Evolutionary conservation across 768 basidiomycete genomes (phyloP), one percentile per base, ranked within the genome.

Genomic region (Phanerochaete carnosa): DNA sequence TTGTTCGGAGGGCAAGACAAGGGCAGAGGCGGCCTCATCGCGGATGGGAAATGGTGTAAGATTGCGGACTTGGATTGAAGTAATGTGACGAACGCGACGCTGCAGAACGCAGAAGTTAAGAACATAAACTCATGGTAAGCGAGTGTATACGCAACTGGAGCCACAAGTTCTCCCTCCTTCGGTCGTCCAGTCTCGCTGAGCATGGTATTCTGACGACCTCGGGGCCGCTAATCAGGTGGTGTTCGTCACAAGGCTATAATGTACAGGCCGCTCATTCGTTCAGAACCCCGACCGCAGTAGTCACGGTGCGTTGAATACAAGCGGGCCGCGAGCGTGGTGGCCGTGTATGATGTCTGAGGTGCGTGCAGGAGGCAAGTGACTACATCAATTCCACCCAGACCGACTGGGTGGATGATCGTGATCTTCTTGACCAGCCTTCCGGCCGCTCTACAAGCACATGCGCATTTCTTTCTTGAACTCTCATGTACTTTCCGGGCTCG

Each of bases 11-110:
- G 90, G 88, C 67, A 88, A 85, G 19, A 80, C 77, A 55, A 93
- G 78, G 22, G 90, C 89, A 25, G 89, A 88, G 22, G 91, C 85
- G 63, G 91, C 79, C 6, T 86, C 80, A 71, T 94, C 91, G 35
- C 92, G 85, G 55, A 84, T 83, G 33, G 91, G 91, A 70, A 91
- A 93, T 1, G 89, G 90, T n/a, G 92, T 89, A 37, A 94, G 76
- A 70, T 94, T 94, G 63, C 86, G 83, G 65, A 94, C 79, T 75
- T 92, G 88, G 52, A 94, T 76, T 45, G 83, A 79, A 59, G 83
- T 79, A 60, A 93, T 80, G 75, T 93, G 89, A 65, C 90, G 84
- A 63, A 91, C 78, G 45, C 89, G 87, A 68, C 84, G 84, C 84
- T 90, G 45, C 2, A 12, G 22, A 22, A 50, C 12, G 30, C n/a